These are phyloP conservation scores for Candolleomyces eurysporus DNA, from an alignment of 768 basidiomycete genomes.

Conservation along the genomic window DNA sequence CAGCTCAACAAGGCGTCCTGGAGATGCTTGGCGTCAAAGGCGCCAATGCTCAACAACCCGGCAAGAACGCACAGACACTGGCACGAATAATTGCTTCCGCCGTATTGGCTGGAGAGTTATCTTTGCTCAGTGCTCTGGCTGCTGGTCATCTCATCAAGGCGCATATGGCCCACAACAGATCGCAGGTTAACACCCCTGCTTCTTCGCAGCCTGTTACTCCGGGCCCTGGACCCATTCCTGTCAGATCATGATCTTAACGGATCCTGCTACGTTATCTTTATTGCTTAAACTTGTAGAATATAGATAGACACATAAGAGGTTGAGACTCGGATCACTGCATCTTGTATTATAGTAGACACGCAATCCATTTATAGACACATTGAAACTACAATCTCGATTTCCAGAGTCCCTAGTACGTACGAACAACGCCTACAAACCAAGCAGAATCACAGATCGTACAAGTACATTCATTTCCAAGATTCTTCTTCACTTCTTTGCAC, in stretches of 20 bases:
- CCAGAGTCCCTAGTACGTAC: no score
- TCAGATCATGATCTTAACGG: neutral
- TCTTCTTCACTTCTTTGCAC: no score
- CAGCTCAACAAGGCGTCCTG: constrained; percentile 85
- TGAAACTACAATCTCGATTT: no score
- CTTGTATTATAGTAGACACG: no score
- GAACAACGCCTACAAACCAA: no score
- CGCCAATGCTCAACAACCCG: constrained; percentile 82
- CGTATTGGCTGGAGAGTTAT: constrained; percentile 97
- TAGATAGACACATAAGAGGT: no score
- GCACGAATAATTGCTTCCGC: constrained; percentile 88
- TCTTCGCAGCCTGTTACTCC: constrained; percentile 62
- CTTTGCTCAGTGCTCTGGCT: constrained; percentile 86
- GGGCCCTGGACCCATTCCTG: constrained; percentile 20
- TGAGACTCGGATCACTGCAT: no score
- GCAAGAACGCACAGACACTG: constrained; percentile 84
- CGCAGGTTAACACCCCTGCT: constrained; percentile 78
- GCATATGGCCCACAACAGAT: constrained; percentile 90
- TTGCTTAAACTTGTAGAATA: no score
- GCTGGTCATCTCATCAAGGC: constrained; percentile 94
- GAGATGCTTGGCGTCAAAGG: constrained; percentile 94
- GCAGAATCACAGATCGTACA: no score
- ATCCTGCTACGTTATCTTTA: no score
- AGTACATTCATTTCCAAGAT: no score
- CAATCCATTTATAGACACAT: no score